These are phyloP conservation scores for Staphylotrichum longicolle DNA, from an alignment of 495 filamentous ascomycete species.

Conservation along the genomic window DNA sequence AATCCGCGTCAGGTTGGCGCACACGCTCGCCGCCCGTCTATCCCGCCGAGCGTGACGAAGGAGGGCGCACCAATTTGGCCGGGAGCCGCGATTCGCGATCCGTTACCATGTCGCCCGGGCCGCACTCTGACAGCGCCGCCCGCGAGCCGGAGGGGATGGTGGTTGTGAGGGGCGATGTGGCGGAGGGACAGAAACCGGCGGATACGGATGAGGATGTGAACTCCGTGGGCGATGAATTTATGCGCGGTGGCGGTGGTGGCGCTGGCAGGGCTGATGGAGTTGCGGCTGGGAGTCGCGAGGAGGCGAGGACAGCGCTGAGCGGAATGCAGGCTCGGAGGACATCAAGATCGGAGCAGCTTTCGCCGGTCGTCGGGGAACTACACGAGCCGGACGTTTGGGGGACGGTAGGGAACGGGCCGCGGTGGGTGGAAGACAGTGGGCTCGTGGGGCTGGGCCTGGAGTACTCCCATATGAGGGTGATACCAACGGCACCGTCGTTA, in stretches of 20 bases:
- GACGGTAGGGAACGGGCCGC: conserved; percentile 19
- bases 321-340: conserved; percentile 3
- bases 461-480: conserved; percentile 62
- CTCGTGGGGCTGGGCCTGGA: conserved; percentile 55
- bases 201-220: conserved; percentile 37
- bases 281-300: conserved; percentile 23
- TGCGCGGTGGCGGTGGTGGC: background rate
- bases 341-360: conserved; percentile 8
- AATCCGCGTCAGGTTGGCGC: conserved; percentile 28
- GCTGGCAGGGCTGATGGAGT: background rate
- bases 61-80: conserved; percentile 23
- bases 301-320: conserved; percentile 11
- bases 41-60: conserved; percentile 8
- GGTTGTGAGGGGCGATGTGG: conserved; percentile 15
- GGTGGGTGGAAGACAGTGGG: conserved; percentile 36
- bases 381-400: conserved; percentile 28
- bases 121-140: conserved; percentile 30
- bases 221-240: conserved; percentile 17
- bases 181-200: conserved; percentile 37
- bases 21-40: conserved; percentile 16
- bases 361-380: conserved; percentile 14
- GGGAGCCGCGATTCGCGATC: conserved; percentile 36
- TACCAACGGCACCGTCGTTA: conserved; percentile 67
- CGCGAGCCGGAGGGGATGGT: conserved; percentile 19
- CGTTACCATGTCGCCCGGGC: conserved; percentile 39